phyloP scores from a whole-genome alignment of 306 rosid species.

The Cucumis melo region DNA sequence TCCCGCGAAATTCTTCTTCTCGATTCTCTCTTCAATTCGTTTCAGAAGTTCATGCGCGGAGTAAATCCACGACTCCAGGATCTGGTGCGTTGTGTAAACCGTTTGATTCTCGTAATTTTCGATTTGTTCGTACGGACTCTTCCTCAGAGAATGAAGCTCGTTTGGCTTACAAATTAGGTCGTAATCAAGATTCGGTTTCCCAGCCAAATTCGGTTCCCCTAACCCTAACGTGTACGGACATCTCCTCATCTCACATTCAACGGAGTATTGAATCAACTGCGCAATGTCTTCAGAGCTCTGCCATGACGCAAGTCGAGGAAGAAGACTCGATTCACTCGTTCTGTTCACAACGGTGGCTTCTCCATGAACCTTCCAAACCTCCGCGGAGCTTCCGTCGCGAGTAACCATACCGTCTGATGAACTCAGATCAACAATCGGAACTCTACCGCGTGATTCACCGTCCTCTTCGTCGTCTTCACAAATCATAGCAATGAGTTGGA shows the following conservation, averaged over 20 bases:
- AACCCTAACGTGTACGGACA: constrained; percentile 70
- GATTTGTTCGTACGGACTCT: constrained; percentile 33
- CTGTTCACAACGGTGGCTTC: constrained; percentile 35
- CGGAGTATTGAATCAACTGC: constrained; percentile 33
- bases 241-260: constrained; percentile 57
- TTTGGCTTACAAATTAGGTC: constrained; percentile 61
- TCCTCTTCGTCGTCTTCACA: constrained; percentile 56
- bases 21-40: constrained; percentile 29
- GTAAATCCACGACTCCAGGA: constrained; percentile 56
- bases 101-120: constrained; percentile 53
- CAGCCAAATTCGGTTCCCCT: constrained; percentile 59
- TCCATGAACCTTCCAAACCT: constrained; percentile 36
- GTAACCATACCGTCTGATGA: constrained; percentile 19
- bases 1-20: constrained; percentile 18
- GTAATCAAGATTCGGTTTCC: constrained; percentile 56
- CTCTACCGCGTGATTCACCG: constrained; percentile 29
- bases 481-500: constrained; percentile 44
- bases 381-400: constrained; percentile 35
- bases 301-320: constrained; percentile 72
- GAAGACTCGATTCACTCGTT: constrained; percentile 55
- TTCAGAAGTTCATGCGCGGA: constrained; percentile 27
- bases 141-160: constrained; percentile 37
- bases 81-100: constrained; percentile 67
- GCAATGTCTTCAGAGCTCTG: constrained; percentile 39
- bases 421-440: constrained; percentile 38